Evolutionary conservation across 768 basidiomycete genomes (phyloP).

Genomic region (Epithele typhae): DNA sequence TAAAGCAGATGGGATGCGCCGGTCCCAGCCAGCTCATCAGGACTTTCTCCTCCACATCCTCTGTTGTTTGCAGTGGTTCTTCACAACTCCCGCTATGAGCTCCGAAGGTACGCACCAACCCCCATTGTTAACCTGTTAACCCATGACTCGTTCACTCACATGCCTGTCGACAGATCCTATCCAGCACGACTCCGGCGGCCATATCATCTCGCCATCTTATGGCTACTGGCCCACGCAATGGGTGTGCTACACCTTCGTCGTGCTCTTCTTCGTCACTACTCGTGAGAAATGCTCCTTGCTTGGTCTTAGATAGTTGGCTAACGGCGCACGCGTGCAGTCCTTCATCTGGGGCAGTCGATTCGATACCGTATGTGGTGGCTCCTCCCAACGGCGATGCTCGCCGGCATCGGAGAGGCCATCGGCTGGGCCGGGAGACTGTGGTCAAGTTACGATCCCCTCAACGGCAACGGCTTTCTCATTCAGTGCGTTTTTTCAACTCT

Average conservation of each 20-base stretch:
- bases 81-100: too few relatives aligned
- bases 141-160: too few relatives aligned
- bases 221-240: constrained; percentile 7
- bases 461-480: constrained; percentile 33
- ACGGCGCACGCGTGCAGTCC: constrained; percentile 7
- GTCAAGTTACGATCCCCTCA: constrained; percentile 25
- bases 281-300: constrained; percentile 9
- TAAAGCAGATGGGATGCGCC: too few relatives aligned
- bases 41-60: too few relatives aligned
- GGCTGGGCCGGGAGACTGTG: constrained; percentile 36
- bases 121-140: too few relatives aligned
- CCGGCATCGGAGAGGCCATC: constrained; percentile 30
- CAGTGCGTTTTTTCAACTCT: constrained; percentile 24
- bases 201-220: constrained; percentile 13
- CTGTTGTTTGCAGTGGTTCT: too few relatives aligned
- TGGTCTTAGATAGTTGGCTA: background rate
- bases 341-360: constrained; percentile 27
- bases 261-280: constrained; percentile 13
- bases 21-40: too few relatives aligned
- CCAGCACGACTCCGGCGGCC: background rate
- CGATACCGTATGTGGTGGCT: constrained; percentile 32
- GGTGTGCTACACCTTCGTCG: constrained; percentile 11
- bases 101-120: too few relatives aligned
- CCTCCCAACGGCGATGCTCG: constrained; percentile 28
- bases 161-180: background rate